Percentiles rank a stretch among this genome's conserved stretches.
Conservation (phyloP, 2,329 filamentous ascomycete species). For the Magnaporthales sp. region DNA sequence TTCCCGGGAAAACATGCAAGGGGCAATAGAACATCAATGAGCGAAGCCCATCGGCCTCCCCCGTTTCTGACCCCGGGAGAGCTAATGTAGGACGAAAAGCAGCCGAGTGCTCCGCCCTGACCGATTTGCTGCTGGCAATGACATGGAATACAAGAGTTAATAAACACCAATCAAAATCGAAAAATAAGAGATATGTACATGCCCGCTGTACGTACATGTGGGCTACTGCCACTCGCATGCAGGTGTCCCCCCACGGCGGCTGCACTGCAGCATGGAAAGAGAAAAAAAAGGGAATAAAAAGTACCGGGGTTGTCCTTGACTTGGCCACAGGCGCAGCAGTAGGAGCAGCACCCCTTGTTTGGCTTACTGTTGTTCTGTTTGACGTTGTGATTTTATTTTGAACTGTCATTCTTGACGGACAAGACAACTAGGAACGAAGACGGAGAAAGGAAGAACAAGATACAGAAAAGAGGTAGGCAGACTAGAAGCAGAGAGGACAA, state of each 20-base stretch:
- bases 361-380: neutral
- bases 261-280: neutral
- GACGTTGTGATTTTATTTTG: neutral
- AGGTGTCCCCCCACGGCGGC: neutral
- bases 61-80: neutral
- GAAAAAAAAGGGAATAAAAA: neutral
- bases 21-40: neutral
- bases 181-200: neutral
- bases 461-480: neutral
- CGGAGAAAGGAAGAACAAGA: neutral
- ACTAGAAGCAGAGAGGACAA: neutral
- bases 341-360: neutral
- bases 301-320: neutral
- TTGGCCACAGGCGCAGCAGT: neutral
- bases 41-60: neutral
- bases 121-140: neutral
- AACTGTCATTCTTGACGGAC: neutral
- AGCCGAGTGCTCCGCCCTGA: neutral
- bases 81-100: neutral
- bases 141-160: neutral
- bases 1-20: neutral
- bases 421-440: neutral
- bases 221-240: constrained; percentile 1
- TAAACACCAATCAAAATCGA: neutral
- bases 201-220: neutral